These are phyloP conservation scores for Nemophila menziesii DNA, from an alignment of 257 asterid genomes.

Conservation along the genomic window DNA sequence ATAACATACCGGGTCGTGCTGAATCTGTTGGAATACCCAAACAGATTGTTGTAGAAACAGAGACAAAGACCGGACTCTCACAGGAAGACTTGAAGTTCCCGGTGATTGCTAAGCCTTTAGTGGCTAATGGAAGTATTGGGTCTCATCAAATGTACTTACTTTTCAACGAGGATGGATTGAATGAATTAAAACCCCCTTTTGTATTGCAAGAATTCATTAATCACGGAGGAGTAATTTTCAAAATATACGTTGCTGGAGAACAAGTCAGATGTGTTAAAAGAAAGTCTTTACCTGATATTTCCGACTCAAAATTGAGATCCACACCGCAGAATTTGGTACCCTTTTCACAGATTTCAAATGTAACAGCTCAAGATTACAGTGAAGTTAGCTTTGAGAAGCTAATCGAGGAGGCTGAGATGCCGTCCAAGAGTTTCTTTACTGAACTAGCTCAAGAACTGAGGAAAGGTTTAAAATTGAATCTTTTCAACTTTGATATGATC, in stretches of 20 bases:
- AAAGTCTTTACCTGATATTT: slow-evolving; percentile 55
- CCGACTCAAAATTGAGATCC: slow-evolving; percentile 16
- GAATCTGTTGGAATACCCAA: slow-evolving; percentile 36
- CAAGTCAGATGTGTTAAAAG: slow-evolving; percentile 59
- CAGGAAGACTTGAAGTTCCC: slow-evolving; percentile 33
- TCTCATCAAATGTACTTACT: slow-evolving; percentile 70
- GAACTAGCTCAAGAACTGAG: slow-evolving; percentile 47
- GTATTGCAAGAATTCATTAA: slow-evolving; percentile 79
- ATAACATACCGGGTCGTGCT: slow-evolving; percentile 9
- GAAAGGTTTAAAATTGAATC: slow-evolving; percentile 50
- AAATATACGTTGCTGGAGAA: slow-evolving; percentile 65
- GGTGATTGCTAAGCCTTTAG: slow-evolving; percentile 53
- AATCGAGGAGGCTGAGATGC: slow-evolving; percentile 42
- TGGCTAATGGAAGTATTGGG: slow-evolving; percentile 44
- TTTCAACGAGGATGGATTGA: slow-evolving; percentile 41
- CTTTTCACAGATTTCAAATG: slow-evolving; percentile 70
- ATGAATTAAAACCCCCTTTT: slow-evolving; percentile 30
- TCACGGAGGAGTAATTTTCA: slow-evolving; percentile 83
- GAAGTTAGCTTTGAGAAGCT: slow-evolving; percentile 24
- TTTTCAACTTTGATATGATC: slow-evolving; percentile 76
- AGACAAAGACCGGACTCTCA: slow-evolving; percentile 2
- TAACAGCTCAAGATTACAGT: slow-evolving; percentile 22
- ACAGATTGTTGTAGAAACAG: slow-evolving; percentile 45
- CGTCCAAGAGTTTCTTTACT: slow-evolving; percentile 38
- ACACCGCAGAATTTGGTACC: slow-evolving; percentile 24